phyloP scores from a whole-genome alignment of 1,139 yeast genomes.

The Protomyces lactucae-debilis region DNA sequence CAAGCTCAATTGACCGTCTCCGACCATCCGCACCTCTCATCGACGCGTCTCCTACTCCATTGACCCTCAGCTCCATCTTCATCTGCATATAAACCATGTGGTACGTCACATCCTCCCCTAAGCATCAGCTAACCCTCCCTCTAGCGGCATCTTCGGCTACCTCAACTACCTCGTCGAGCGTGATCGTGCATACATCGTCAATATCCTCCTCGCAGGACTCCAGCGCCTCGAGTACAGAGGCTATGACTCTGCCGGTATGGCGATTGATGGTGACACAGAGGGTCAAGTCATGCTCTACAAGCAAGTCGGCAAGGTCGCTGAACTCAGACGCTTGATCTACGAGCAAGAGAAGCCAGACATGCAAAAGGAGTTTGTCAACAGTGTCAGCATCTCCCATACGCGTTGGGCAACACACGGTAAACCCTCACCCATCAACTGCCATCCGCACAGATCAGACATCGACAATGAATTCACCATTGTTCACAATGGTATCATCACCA shows the following conservation, averaged over 20 bases:
- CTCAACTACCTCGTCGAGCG: constrained; percentile 91
- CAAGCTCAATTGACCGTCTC: too few relatives aligned
- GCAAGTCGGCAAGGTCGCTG: constrained; percentile 87
- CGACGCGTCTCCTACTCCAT: too few relatives aligned
- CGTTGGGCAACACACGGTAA: constrained; percentile 99
- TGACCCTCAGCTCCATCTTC: too few relatives aligned
- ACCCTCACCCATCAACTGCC: constrained; percentile 81
- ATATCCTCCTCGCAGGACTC: constrained; percentile 79
- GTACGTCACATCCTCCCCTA: background rate
- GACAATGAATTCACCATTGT: constrained; percentile 82
- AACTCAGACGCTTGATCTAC: constrained; percentile 62
- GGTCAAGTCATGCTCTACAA: constrained; percentile 62
- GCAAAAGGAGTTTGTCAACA: constrained; percentile 70
- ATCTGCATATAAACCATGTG: background rate
- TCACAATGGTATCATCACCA: constrained; percentile 97
- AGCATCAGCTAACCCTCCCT: background rate
- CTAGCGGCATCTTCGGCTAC: constrained; percentile 95
- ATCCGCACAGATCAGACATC: constrained; percentile 81
- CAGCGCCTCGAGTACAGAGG: constrained; percentile 96
- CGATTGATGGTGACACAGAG: constrained; percentile 78
- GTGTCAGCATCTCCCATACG: constrained; percentile 96
- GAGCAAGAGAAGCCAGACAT: constrained; percentile 45
- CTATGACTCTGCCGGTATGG: constrained; percentile 94
- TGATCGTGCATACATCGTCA: constrained; percentile 86
- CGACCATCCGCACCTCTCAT: too few relatives aligned